Evolutionary conservation across 2,329 filamentous ascomycete genomes (phyloP).

Genomic region (Chalaropsis ovoidea): DNA sequence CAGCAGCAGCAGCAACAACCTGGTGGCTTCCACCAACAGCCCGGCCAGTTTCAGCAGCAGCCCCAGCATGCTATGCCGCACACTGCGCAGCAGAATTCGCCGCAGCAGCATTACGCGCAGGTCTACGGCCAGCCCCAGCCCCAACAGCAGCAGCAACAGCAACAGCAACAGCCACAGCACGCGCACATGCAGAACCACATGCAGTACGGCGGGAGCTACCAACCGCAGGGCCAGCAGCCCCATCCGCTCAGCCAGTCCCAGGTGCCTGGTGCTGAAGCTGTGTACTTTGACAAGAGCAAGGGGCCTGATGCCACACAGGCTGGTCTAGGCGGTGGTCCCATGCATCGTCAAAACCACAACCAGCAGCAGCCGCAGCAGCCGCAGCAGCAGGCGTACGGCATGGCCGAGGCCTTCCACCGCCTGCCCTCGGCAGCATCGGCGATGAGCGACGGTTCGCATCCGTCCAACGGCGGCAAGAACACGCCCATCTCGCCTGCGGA

Average conservation of each 20-base stretch:
- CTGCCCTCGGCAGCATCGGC: constrained; percentile 39
- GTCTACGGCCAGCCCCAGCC: constrained; percentile 16
- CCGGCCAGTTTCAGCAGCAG: constrained; percentile 16
- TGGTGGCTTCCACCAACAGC: not conserved
- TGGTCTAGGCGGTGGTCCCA: not conserved
- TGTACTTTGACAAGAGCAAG: constrained; percentile 2
- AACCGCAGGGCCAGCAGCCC: constrained; percentile 18
- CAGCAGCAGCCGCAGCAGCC: constrained; percentile 14
- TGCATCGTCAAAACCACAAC: not conserved
- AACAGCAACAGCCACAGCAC: constrained; percentile 14
- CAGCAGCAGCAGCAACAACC: constrained; percentile 10
- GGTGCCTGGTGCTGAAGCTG: constrained; percentile 15
- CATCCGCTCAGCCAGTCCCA: constrained; percentile 24
- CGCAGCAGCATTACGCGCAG: constrained; percentile 22
- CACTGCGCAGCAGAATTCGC: constrained; percentile 17
- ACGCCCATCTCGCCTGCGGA: constrained; percentile 57
- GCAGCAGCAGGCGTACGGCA: constrained; percentile 8
- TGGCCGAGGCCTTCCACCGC: constrained; percentile 30
- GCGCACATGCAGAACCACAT: constrained; percentile 4
- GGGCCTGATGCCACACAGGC: not conserved
- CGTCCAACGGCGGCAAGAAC: constrained; percentile 37
- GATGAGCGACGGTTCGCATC: constrained; percentile 31
- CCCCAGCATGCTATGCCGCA: constrained; percentile 14
- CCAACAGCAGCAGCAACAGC: not conserved
- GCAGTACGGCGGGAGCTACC: constrained; percentile 21